Evolutionary conservation across 257 asterid genomes (phyloP).

Genomic region (Orobanche coerulescens): DNA sequence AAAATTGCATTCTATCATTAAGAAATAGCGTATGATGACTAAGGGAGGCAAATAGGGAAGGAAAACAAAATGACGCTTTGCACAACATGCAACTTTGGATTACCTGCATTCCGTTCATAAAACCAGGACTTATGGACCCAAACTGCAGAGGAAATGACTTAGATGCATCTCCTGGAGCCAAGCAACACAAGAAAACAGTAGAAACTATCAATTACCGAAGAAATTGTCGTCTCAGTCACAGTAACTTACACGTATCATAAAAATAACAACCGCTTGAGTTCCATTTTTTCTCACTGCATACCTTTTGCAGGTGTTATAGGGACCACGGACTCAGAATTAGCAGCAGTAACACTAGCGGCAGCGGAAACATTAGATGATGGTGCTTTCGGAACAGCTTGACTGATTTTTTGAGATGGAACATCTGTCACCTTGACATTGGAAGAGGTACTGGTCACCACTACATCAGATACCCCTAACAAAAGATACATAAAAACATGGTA

Average conservation of each 20-base stretch:
- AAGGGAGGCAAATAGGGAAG: not conserved
- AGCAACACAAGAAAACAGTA: constrained; percentile 14
- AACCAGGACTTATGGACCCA: constrained; percentile 84
- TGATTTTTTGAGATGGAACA: constrained; percentile 35
- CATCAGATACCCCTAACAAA: constrained; percentile 32
- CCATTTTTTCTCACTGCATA: constrained; percentile 13
- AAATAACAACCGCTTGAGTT: not conserved
- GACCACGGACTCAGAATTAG: constrained; percentile 35
- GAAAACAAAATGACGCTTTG: not conserved
- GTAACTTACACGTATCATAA: not conserved
- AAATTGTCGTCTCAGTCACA: not conserved
- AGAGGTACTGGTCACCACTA: constrained; percentile 28
- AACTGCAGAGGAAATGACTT: constrained; percentile 70
- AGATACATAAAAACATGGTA: not conserved
- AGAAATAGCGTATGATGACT: constrained; percentile 8
- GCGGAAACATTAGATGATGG: constrained; percentile 40
- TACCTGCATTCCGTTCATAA: constrained; percentile 84
- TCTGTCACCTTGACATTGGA: constrained; percentile 31
- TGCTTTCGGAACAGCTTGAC: constrained; percentile 43
- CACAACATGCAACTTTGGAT: constrained; percentile 3
- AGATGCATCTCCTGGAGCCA: constrained; percentile 55
- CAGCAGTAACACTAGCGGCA: constrained; percentile 33
- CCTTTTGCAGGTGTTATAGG: constrained; percentile 60
- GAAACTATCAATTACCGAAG: constrained; percentile 19
- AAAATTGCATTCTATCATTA: constrained; percentile 16